Evolutionary conservation across 139 green algal genomes (phyloP).

Genomic region (Tetraselmis chui): DNA sequence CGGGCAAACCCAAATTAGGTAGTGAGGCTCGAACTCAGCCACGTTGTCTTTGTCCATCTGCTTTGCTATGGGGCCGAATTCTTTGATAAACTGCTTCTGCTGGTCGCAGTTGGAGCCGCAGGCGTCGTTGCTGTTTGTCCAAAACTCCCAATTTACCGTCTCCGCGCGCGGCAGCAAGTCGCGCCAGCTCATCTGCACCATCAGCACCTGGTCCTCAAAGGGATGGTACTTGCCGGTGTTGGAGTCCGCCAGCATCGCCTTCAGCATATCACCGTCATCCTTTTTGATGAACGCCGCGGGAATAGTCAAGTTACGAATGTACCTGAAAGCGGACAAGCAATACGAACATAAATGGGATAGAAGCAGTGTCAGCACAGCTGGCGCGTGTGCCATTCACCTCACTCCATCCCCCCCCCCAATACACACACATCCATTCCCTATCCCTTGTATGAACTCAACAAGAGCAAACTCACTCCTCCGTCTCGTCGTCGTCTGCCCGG

Average conservation of each 20-base stretch:
- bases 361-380: no score
- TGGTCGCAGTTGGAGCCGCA: conserved; percentile 71
- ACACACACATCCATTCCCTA: no score
- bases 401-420: no score
- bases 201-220: conserved; percentile 32
- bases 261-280: conserved; percentile 54
- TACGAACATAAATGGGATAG: no score
- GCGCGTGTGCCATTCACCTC: no score
- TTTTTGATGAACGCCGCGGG: conserved; percentile 71
- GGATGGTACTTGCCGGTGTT: background rate
- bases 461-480: conserved; percentile 6
- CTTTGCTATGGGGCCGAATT: conserved; percentile 50
- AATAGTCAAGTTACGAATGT: conserved; percentile 63
- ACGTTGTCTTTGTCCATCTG: conserved; percentile 54
- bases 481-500: conserved; percentile 44
- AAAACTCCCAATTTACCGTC: conserved; percentile 81
- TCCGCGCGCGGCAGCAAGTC: conserved; percentile 58
- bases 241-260: conserved; percentile 47
- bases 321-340: no score
- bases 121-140: conserved; percentile 80
- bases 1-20: conserved; percentile 80
- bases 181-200: conserved; percentile 72
- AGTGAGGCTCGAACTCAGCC: conserved; percentile 82
- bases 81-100: conserved; percentile 69
- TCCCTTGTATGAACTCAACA: no score